These are phyloP conservation scores for Leccinum fallax DNA, from an alignment of 1,284 basidiomycete genomes.

Conservation along the genomic window DNA sequence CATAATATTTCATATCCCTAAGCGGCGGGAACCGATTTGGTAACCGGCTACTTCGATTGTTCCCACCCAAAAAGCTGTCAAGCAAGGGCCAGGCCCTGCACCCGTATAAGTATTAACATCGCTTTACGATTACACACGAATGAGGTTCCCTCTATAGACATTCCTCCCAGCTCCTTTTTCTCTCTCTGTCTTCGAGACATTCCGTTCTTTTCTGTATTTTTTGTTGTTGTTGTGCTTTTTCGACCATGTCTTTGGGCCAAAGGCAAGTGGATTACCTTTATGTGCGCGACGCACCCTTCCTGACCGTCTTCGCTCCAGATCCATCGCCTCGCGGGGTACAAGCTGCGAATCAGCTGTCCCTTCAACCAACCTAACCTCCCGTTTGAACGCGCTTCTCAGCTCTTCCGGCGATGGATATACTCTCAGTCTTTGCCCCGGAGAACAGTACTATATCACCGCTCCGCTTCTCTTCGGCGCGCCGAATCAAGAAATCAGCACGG, in stretches of 20 bases:
- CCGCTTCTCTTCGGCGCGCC: slow-evolving; percentile 66
- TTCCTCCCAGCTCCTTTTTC: background rate
- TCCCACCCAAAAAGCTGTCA: background rate
- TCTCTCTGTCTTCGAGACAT: background rate
- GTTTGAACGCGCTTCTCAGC: slow-evolving; percentile 66
- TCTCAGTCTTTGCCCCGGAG: slow-evolving; percentile 64
- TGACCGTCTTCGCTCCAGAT: slow-evolving; percentile 16
- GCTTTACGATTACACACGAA: background rate
- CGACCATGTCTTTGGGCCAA: slow-evolving; percentile 13
- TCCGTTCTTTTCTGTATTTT: background rate
- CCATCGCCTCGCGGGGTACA: slow-evolving; percentile 9
- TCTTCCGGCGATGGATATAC: slow-evolving; percentile 65
- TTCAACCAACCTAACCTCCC: slow-evolving; percentile 64
- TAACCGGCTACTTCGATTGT: background rate
- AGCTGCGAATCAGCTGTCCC: slow-evolving; percentile 58
- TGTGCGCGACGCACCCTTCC: background rate
- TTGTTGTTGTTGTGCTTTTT: background rate
- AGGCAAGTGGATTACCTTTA: slow-evolving; percentile 8
- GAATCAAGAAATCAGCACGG: slow-evolving; percentile 78
- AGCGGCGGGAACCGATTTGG: background rate
- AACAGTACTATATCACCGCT: slow-evolving; percentile 62
- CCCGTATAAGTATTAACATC: background rate
- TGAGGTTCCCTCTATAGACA: background rate
- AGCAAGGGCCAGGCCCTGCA: background rate
- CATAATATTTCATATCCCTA: background rate